Evolutionary conservation across 225 moss, liverwort and hornwort genomes (phyloP).

Genomic region (Bryum argenteum): DNA sequence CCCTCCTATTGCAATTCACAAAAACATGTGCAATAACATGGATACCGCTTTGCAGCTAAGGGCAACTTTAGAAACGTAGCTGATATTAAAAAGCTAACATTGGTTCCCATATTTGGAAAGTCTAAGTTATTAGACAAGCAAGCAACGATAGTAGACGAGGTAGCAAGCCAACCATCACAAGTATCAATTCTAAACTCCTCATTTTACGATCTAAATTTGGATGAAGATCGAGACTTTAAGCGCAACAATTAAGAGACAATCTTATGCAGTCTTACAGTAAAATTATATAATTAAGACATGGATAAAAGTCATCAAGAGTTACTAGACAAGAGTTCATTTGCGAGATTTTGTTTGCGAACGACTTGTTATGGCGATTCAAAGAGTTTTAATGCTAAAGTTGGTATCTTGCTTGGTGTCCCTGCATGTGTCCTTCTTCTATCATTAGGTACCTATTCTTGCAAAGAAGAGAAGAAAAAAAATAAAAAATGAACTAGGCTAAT

Average conservation of each 20-base stretch:
- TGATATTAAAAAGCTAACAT: constrained; percentile 25
- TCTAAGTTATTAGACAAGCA: constrained; percentile 17
- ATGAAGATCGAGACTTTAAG: constrained; percentile 23
- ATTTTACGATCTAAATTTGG: constrained; percentile 48
- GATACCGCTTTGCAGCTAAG: constrained; percentile 35
- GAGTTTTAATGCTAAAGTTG: constrained; percentile 29
- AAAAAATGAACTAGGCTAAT: no score
- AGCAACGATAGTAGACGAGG: constrained; percentile 12
- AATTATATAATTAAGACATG: not conserved
- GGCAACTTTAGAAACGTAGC: constrained; percentile 33
- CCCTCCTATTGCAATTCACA: no score
- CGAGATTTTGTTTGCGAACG: constrained; percentile 35
- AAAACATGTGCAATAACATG: no score
- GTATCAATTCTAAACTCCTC: constrained; percentile 50
- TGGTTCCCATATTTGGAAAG: constrained; percentile 19
- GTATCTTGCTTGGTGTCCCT: no score
- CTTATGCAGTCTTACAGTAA: no score
- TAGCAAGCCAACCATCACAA: constrained; percentile 45
- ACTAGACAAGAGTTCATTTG: constrained; percentile 37
- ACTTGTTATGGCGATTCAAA: constrained; percentile 31
- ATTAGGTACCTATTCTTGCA: no score
- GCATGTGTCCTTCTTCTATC: no score
- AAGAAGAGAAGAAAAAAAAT: no score
- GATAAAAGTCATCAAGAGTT: constrained; percentile 46
- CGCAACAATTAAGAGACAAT: not conserved